These are phyloP conservation scores for Diplocarpon mali DNA, from an alignment of 2,329 filamentous ascomycete species.

Conservation along the genomic window DNA sequence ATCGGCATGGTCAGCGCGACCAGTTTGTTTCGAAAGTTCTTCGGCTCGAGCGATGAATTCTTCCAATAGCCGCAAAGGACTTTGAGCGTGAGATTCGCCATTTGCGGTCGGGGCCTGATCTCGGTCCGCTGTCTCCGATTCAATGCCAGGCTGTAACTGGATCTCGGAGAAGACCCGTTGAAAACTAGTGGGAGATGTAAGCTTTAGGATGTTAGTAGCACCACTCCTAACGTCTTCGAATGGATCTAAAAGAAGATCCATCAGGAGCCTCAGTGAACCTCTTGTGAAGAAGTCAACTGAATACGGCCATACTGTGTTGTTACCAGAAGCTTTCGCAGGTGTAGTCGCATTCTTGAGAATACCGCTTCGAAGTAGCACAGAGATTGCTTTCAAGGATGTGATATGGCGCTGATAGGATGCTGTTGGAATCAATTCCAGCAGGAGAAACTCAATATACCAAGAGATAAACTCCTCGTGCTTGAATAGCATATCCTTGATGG, in stretches of 20 bases:
- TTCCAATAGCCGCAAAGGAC: constrained; percentile 28
- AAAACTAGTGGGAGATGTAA: constrained; percentile 33
- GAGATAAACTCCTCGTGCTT: constrained; percentile 54
- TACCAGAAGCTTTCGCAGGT: constrained; percentile 2
- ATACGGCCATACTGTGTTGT: constrained; percentile 22
- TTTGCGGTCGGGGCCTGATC: neutral
- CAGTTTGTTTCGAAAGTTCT: constrained; percentile 53
- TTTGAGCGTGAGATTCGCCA: neutral
- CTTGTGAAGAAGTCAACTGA: constrained; percentile 30
- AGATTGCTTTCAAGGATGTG: constrained; percentile 62
- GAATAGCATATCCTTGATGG: constrained; percentile 16
- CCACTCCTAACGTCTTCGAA: constrained; percentile 79
- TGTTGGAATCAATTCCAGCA: constrained; percentile 63
- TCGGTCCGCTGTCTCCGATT: too few relatives aligned
- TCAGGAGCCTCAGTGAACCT: constrained; percentile 50
- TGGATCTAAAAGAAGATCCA: constrained; percentile 76
- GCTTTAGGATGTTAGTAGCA: constrained; percentile 39
- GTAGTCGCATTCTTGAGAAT: constrained; percentile 15
- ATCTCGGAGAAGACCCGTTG: neutral
- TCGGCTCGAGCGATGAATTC: constrained; percentile 43
- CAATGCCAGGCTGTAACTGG: neutral
- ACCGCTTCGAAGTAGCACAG: constrained; percentile 44
- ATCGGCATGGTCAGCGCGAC: constrained; percentile 84
- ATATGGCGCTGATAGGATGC: constrained; percentile 87
- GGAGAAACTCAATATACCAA: constrained; percentile 66